Percentiles rank a stretch among this genome's conserved stretches.
These are phyloP conservation scores for Pleurotus citrinopileatus DNA, from an alignment of 768 basidiomycete species.

Conservation along the genomic window DNA sequence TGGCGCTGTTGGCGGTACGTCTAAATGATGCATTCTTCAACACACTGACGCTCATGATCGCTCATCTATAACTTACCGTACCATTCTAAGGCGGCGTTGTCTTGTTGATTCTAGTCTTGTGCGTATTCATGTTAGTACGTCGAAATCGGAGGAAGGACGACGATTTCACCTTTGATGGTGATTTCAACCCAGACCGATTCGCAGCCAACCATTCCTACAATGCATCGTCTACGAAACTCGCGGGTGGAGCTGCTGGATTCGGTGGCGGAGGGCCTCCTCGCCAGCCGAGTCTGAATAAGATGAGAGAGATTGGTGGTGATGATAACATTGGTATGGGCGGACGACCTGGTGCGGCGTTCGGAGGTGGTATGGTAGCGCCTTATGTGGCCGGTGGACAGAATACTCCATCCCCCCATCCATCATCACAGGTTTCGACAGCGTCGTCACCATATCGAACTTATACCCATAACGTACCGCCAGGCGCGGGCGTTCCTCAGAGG, in stretches of 20 bases:
- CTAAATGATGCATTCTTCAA: background rate
- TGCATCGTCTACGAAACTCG: background rate
- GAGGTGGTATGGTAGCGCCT: no score
- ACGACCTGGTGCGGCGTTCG: no score
- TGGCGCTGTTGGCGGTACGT: conserved; percentile 45
- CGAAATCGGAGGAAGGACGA: conserved; percentile 19
- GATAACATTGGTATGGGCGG: conserved; percentile 33
- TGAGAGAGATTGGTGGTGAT: conserved; percentile 15
- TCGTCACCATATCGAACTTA: no score
- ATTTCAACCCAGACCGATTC: conserved; percentile 34
- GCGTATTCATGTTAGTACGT: conserved; percentile 24
- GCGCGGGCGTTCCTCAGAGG: background rate
- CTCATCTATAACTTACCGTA: no score
- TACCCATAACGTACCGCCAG: background rate
- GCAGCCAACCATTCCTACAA: background rate
- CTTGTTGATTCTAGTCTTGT: conserved; percentile 19
- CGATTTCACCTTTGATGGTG: conserved; percentile 32
- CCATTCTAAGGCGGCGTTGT: conserved; percentile 25
- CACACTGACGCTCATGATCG: background rate
- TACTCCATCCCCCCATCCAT: background rate
- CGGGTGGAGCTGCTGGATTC: background rate
- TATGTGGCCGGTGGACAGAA: no score
- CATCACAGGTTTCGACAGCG: background rate
- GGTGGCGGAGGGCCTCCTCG: background rate
- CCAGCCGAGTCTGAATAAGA: background rate